phyloP scores from a whole-genome alignment of 768 basidiomycete genomes.

The Amanita pseudoporphyria region DNA sequence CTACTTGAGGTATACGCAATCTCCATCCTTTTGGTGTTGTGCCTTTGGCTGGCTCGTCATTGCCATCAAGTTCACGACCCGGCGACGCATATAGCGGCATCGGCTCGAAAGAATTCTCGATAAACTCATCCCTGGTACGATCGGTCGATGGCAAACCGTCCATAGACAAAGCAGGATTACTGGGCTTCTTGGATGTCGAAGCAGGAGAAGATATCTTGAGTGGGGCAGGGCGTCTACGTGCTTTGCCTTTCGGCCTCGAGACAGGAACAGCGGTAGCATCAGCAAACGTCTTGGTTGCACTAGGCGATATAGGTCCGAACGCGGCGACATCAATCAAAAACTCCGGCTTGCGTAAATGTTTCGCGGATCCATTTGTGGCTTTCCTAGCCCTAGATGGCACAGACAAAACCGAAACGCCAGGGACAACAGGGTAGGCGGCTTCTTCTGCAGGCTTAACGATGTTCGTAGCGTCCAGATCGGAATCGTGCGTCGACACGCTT shows the following conservation, averaged over 20 bases:
- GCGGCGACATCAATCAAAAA: slow-evolving; percentile 28
- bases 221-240: slow-evolving; percentile 27
- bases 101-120: slow-evolving; percentile 24
- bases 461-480: background rate
- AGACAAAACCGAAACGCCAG: slow-evolving; percentile 28
- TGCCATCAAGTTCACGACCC: background rate
- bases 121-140: slow-evolving; percentile 19
- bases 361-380: slow-evolving; percentile 9
- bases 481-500: slow-evolving; percentile 3
- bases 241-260: slow-evolving; percentile 15
- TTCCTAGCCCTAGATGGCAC: slow-evolving; percentile 27
- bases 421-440: slow-evolving; percentile 20
- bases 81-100: slow-evolving; percentile 3
- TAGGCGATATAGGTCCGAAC: slow-evolving; percentile 20
- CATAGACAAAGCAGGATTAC: slow-evolving; percentile 8
- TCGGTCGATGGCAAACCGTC: slow-evolving; percentile 9
- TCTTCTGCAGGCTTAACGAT: slow-evolving; percentile 13
- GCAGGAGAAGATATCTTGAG: slow-evolving; percentile 16
- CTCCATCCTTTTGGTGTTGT: background rate
- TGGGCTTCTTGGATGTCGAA: slow-evolving; percentile 9
- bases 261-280: background rate
- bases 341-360: slow-evolving; percentile 26
- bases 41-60: background rate
- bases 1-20: background rate
- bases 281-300: slow-evolving; percentile 6